Percentiles rank a stretch among this genome's conserved stretches.
Conservation (phyloP, 139 green algal species). For the Chlamydomonas schloesseri region DNA sequence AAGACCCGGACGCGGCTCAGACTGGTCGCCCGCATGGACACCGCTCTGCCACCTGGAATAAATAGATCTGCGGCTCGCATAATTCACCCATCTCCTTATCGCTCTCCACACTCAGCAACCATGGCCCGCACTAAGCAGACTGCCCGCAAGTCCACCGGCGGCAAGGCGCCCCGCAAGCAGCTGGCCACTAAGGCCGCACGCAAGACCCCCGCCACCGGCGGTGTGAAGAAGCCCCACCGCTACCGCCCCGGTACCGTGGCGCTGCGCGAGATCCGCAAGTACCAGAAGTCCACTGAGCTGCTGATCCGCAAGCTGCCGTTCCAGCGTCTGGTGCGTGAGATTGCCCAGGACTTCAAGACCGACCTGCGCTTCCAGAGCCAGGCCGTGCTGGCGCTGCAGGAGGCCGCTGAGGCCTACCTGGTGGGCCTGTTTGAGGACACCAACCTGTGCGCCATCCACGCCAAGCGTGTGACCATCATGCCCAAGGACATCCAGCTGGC, state of each 20-base stretch:
- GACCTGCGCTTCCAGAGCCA: slow-evolving; percentile 97
- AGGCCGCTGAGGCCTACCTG: slow-evolving; percentile 97
- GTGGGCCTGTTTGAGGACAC: slow-evolving; percentile 98
- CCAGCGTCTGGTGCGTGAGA: slow-evolving; percentile 96
- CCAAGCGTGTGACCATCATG: slow-evolving; percentile 95
- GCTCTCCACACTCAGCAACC: too few species aligned
- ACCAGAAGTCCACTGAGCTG: slow-evolving; percentile 95
- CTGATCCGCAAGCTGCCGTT: slow-evolving; percentile 98
- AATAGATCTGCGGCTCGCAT: too few species aligned
- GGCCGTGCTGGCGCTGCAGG: slow-evolving; percentile 95
- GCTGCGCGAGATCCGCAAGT: slow-evolving; percentile 94
- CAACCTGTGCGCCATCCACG: slow-evolving; percentile 90
- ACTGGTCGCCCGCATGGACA: too few species aligned
- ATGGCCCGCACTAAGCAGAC: slow-evolving; percentile 99
- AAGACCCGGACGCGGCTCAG: too few species aligned
- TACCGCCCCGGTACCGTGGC: slow-evolving; percentile 94
- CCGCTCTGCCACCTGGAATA: too few species aligned
- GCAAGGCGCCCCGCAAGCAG: slow-evolving; percentile 96
- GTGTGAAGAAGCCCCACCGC: slow-evolving; percentile 93
- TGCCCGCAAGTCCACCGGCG: slow-evolving; percentile 94
- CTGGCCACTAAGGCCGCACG: slow-evolving; percentile 93
- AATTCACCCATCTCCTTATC: too few species aligned
- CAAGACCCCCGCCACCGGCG: slow-evolving; percentile 90
- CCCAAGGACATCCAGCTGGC: slow-evolving; percentile 97
- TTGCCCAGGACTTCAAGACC: slow-evolving; percentile 98